Base-by-base conservation (phyloP, 768 basidiomycete species). In the Leccinum ochraceum region DNA sequence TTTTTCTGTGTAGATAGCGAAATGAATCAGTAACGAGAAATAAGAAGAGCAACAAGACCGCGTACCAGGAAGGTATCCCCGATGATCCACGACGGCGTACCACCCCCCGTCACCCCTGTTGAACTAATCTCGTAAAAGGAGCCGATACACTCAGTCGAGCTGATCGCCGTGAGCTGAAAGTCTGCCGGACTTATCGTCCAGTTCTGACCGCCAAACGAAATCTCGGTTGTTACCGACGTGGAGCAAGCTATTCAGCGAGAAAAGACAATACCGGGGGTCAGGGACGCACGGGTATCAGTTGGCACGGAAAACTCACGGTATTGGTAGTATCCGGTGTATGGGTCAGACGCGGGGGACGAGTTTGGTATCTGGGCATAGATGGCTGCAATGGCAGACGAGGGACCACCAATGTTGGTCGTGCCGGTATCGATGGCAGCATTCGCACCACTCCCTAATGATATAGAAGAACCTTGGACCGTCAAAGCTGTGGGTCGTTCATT, bases 331-430 rank as follows among this genome's bases (percentile, higher is more conserved):
- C 84, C 85, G 16, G 67, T 24, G 62, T 76, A 80, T 6, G 61
- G 5, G 26, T 76, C 75, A 6, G 73, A 67, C 44, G 77, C 75
- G 1, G 77, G 68, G 13, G 68, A 60, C 1, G 82, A 74, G 20
- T 74, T 74, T n/a, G 77, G 72, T 61, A 87, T 81, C 56, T 79
- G 74, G 11, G 74, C 71, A 61, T 79, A 86, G 60, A 87, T 75
- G 10, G 70, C 68, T 36, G 64, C 28, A 17, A 83, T 75, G n/a
- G 73, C 69, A 11, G 60, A 60, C 4, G 74, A 16, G 0, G 85
- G 85, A 1, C 79, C 86, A 10, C 77, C 84, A 44, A 87, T 80
- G 60, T 86, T 76, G 26, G 86, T 87, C 2, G 85, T 87, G 30
- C 85, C 85, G 3, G 84, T 86, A 60, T 87, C 85, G 59, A 87